phyloP scores from a whole-genome alignment of 306 rosid species.

The Trifolium dubium region DNA sequence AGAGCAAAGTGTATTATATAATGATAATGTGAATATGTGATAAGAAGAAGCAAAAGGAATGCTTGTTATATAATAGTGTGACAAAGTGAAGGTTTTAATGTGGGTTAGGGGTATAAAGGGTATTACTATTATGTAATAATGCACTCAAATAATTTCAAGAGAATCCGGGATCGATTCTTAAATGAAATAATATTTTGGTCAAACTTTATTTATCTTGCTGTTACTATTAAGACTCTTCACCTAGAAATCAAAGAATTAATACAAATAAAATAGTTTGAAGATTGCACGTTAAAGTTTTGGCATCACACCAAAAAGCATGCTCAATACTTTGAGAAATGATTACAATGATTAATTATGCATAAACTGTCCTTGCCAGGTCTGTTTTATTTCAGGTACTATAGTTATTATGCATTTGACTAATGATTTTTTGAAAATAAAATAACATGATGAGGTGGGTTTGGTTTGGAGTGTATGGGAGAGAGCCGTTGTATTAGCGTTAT shows the following conservation, averaged over 20 bases:
- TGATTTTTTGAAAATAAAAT: no score
- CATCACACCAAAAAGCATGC: neutral
- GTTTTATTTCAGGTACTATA: no score
- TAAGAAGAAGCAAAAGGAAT: neutral
- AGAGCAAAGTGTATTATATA: constrained; percentile 13
- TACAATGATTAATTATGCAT: neutral
- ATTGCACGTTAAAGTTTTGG: neutral
- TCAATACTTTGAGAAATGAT: no score
- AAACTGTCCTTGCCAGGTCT: no score
- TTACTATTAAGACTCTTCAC: neutral
- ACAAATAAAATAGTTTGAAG: neutral
- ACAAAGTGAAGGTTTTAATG: constrained; percentile 25
- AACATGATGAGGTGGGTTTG: no score
- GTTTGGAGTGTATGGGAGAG: neutral
- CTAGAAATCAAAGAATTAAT: no score
- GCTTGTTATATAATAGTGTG: neutral
- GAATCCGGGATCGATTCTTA: no score
- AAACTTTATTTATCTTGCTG: neutral
- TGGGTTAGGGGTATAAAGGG: constrained; percentile 21
- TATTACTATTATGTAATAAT: neutral
- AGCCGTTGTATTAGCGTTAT: neutral
- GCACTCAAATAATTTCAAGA: constrained; percentile 8
- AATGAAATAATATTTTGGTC: no score
- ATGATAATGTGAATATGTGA: no score
- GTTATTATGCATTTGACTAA: neutral